Evolutionary conservation across 2,329 filamentous ascomycete species (phyloP), one percentile per base, ranked within the genome.

Genomic region (Camillea tinctor): DNA sequence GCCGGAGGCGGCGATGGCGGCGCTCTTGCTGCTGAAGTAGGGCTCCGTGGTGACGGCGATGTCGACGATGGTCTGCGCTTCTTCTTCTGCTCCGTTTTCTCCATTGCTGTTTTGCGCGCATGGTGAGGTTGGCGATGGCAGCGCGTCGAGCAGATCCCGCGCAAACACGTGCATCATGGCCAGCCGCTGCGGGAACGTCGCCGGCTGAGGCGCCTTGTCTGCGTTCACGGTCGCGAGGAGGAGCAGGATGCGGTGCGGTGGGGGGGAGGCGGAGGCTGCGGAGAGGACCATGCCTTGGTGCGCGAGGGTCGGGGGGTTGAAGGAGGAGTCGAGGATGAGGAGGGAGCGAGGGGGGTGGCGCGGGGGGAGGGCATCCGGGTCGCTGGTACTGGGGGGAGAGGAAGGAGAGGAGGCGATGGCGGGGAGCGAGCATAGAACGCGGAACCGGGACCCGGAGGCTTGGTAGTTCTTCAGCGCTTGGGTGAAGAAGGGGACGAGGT

Each of bases 1-100:
- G 0, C 77, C 76, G 0, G 74, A 73, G 8, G 72, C 69, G 0
- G 79, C 76, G 24, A 93, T 86, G 1, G 84, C 85, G 13, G 69
- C 66, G 7, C 86, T 85, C 75, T 94, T 94, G 69, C 88, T 87
- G 60, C 86, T 85, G 68, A 94, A 95, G 71, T 88, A 93, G 0
- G 91, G 88, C 68, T 84, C 80, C 40, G 83, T 89, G 0, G 89
- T 92, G 1, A 95, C 80, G 1, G 82, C 90, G 44, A 94, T 81
- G 65, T 93, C 90, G 4, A 88, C 75, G 24, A 76, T 73, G 0
- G 36, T 53, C 23, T 1, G 21, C 26, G 3, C 26, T 30, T 11
- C 2, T 11, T 30, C 26, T 49, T 13, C n/a, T n/a, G 17, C 44
- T 49, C 44, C 13, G 8, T 49, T 21, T 19, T 49, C 36, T 48